A percentile compares a stretch with the other conserved stretches of the same genome.
Conservation (phyloP, 1,139 yeast species). For the Pichia sp. region DNA sequence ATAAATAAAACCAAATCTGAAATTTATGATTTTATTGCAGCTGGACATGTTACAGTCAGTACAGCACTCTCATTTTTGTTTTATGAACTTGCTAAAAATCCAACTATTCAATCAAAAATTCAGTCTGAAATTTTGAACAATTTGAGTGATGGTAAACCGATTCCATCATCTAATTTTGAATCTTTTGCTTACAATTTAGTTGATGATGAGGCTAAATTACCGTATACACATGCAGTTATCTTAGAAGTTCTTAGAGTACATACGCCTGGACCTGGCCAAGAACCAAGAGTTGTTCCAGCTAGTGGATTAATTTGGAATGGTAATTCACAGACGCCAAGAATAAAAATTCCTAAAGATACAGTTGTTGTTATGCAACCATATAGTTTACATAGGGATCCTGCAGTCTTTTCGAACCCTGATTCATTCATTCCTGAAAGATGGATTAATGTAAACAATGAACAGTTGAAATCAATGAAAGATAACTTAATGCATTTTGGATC, state of each 20-base stretch:
- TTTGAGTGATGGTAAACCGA: slow-evolving; percentile 13
- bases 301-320: slow-evolving; percentile 28
- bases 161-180: slow-evolving; percentile 4
- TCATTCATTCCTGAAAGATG: slow-evolving; percentile 57
- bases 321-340: slow-evolving; percentile 22
- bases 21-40: slow-evolving; percentile 47
- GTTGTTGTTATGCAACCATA: slow-evolving; percentile 61
- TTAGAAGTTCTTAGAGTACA: slow-evolving; percentile 56
- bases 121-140: slow-evolving; percentile 35
- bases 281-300: slow-evolving; percentile 49
- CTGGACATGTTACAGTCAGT: slow-evolving; percentile 77
- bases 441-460: slow-evolving; percentile 36
- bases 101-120: slow-evolving; percentile 37
- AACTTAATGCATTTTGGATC: slow-evolving; percentile 66
- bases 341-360: slow-evolving; percentile 49
- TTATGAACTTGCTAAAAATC: slow-evolving; percentile 51
- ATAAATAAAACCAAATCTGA: slow-evolving; percentile 36
- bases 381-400: slow-evolving; percentile 50
- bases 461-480: slow-evolving; percentile 43
- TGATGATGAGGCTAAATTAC: slow-evolving; percentile 37
- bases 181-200: slow-evolving; percentile 29
- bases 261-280: slow-evolving; percentile 70
- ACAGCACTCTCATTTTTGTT: slow-evolving; percentile 54
- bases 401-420: slow-evolving; percentile 47
- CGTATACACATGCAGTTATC: slow-evolving; percentile 50